These are phyloP conservation scores for Lasiosphaeria ovina DNA, from an alignment of 495 filamentous ascomycete genomes.

Conservation along the genomic window DNA sequence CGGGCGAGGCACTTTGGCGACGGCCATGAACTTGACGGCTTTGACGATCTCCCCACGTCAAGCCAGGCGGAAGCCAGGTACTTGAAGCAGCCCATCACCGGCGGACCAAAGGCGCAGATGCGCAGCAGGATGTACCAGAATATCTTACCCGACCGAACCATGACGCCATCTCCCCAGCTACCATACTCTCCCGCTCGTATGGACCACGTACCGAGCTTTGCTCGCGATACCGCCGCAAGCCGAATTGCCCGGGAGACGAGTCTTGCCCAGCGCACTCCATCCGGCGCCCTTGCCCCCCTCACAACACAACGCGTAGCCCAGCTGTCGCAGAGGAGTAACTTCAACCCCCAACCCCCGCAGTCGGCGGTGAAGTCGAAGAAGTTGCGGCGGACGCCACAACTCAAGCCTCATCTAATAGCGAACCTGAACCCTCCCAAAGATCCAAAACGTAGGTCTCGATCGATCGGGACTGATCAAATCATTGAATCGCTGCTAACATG, in stretches of 20 bases:
- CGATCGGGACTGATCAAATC: not conserved
- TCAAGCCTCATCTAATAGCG: conserved; percentile 51
- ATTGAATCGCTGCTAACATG: conserved; percentile 4
- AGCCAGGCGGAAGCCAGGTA: conserved; percentile 76
- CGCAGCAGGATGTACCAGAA: conserved; percentile 62
- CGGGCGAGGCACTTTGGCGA: conserved; percentile 81
- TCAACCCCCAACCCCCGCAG: conserved; percentile 30
- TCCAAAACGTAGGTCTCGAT: conserved; percentile 42
- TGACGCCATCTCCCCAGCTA: conserved; percentile 55
- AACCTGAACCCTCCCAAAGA: conserved; percentile 49
- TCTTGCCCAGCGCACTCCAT: conserved; percentile 57
- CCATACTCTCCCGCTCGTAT: conserved; percentile 54
- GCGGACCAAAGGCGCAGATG: conserved; percentile 64
- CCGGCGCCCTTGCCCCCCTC: conserved; percentile 60
- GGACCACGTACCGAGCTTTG: conserved; percentile 73
- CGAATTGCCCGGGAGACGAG: conserved; percentile 87
- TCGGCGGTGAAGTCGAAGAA: conserved; percentile 53
- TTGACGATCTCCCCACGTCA: conserved; percentile 93
- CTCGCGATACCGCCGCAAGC: conserved; percentile 88
- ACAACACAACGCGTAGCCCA: conserved; percentile 80
- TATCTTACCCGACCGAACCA: conserved; percentile 46
- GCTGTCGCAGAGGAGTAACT: conserved; percentile 54
- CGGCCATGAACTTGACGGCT: conserved; percentile 85
- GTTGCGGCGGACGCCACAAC: conserved; percentile 51
- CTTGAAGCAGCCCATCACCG: conserved; percentile 71